Conservation (phyloP, 768 basidiomycete genomes). For the Pleurotus salmoneostramineus region DNA sequence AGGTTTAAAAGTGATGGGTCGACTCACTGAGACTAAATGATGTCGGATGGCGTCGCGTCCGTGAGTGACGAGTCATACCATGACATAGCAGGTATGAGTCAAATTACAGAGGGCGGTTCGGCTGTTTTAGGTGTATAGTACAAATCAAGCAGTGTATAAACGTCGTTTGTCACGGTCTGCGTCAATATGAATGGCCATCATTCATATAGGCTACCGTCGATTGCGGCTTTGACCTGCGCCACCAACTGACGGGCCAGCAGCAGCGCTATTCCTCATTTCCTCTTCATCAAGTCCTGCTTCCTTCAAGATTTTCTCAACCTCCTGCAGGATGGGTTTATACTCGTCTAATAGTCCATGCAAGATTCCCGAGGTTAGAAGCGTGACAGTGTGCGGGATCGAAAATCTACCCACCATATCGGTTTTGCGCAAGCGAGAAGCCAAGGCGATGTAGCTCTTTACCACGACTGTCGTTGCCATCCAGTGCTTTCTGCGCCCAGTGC, state of each 20-base stretch:
- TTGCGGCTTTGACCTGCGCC: conserved; percentile 50
- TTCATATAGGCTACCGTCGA: conserved; percentile 23
- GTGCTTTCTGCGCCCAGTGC: conserved; percentile 77
- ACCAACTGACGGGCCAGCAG: conserved; percentile 31
- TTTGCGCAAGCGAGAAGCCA: conserved; percentile 73
- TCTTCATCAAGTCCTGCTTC: conserved; percentile 86
- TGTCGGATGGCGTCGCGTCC: too few species aligned
- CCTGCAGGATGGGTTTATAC: conserved; percentile 79
- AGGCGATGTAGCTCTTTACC: conserved; percentile 78
- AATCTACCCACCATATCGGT: conserved; percentile 58
- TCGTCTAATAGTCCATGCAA: conserved; percentile 35
- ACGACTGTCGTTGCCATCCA: conserved; percentile 51
- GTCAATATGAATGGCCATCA: background rate
- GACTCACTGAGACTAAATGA: too few species aligned
- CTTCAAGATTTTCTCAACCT: conserved; percentile 78
- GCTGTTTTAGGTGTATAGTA: too few species aligned
- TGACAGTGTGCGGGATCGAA: background rate
- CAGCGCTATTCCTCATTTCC: conserved; percentile 63
- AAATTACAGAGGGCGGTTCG: background rate
- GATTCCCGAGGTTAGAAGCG: background rate
- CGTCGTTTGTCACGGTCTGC: background rate
- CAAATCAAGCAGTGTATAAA: too few species aligned
- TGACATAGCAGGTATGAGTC: background rate
- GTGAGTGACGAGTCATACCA: too few species aligned
- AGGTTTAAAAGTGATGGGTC: too few species aligned